Conservation (phyloP, 768 basidiomycete species). For the Lepiota venenata region DNA sequence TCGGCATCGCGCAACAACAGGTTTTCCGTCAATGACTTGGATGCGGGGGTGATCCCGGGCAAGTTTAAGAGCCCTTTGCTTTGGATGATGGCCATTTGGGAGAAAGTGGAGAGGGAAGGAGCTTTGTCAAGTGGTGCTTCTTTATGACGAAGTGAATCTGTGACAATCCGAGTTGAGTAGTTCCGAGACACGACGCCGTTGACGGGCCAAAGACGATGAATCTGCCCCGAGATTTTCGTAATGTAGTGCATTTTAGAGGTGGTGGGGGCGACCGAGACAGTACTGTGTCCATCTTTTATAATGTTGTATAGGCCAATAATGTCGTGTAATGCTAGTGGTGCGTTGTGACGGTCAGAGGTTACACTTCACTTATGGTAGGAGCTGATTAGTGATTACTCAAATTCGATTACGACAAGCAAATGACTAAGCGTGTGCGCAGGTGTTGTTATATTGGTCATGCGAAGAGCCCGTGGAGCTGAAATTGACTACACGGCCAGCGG, state of each 20-base stretch:
- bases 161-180: not conserved
- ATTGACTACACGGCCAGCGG: too few relatives aligned
- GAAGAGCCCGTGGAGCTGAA: too few relatives aligned
- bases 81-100: not conserved
- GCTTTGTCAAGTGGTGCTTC: not conserved
- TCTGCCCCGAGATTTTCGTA: not conserved
- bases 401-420: not conserved
- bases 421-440: too few relatives aligned
- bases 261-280: too few relatives aligned
- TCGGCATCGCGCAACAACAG: constrained; percentile 47
- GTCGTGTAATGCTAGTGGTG: too few relatives aligned
- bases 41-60: constrained; percentile 41
- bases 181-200: not conserved
- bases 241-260: too few relatives aligned
- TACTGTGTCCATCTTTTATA: too few relatives aligned
- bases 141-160: not conserved
- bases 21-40: constrained; percentile 38
- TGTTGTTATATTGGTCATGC: too few relatives aligned
- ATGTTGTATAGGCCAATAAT: too few relatives aligned
- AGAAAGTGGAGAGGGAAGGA: not conserved
- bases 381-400: too few relatives aligned
- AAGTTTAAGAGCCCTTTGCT: constrained; percentile 40
- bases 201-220: not conserved
- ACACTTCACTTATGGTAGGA: too few relatives aligned
- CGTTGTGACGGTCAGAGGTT: too few relatives aligned